Evolutionary conservation across 169 alveolate species (phyloP), one percentile per base, ranked within the genome.

Genomic region (Plasmodium gallinaceum): DNA sequence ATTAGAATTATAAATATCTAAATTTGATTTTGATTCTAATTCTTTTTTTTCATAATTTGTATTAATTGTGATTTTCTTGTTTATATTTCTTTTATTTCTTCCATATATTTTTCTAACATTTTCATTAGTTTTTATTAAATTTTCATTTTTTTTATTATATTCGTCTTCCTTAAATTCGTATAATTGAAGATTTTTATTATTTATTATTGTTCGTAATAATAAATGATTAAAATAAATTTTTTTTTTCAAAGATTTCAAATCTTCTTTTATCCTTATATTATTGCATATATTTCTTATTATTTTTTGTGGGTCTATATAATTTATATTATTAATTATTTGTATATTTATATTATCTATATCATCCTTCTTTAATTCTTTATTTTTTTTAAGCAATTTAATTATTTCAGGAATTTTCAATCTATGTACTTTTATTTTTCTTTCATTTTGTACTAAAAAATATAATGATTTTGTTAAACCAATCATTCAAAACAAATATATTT

Each of bases 291-390:
- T 70, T 22, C 26, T 86, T 70, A 71, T 86, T 70, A 69, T 86
- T 71, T 86, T 69, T 32, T 71, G 58, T 24, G 92, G 92, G 48
- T 86, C 58, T 5, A 86, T 71, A 60, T 86, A 16, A 61, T 70
- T 69, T 86, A 86, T 73, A 46, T 54, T 69, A 26, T 86, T 86
- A 58, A 86, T 86, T 32, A 86, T 58, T 86, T 86, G 92, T 37
- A 86, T 61, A 32, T 86, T 69, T 61, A 86, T 86, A 58, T 86
- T 71, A 42, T 69, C 87, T 32, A 86, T 51, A 14, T 70, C 92
- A 26, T 58, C 87, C 60, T 69, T 54, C 51, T 86, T 71, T 69
- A 86, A 42, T 5, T 86, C 88, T 45, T 61, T 71, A 52, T 86
- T 64, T 16, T 43, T 86, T 18, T 42, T 58, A 8, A 86, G 32